A percentile compares a stretch with the other conserved stretches of the same genome.
These are phyloP conservation scores for Theobroma grandiflorum DNA, from an alignment of 441 rosid genomes.

Conservation along the genomic window DNA sequence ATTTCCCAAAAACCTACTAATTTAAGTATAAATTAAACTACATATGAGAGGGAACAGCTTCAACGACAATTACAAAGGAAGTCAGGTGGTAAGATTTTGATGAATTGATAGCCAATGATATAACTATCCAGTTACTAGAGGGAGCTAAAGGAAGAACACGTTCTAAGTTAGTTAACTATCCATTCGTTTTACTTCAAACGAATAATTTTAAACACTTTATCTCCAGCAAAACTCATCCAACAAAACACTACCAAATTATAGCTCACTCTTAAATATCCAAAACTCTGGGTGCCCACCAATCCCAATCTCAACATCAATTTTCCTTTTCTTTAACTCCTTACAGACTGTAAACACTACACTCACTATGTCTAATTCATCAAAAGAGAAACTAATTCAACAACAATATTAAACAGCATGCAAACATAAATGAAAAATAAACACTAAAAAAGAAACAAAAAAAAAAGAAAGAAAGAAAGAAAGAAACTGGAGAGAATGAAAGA, in stretches of 20 bases:
- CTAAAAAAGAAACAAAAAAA: not conserved
- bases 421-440: not conserved
- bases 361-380: not conserved
- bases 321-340: not conserved
- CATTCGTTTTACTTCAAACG: too few species aligned
- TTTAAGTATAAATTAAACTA: constrained; percentile 4
- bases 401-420: not conserved
- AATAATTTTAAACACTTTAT: not conserved
- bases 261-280: not conserved
- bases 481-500: not conserved
- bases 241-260: not conserved
- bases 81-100: not conserved
- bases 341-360: not conserved
- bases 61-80: not conserved
- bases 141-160: too few species aligned
- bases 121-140: too few species aligned
- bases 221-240: not conserved
- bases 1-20: constrained; percentile 40
- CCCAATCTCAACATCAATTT: not conserved
- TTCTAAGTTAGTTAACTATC: too few species aligned
- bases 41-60: not conserved
- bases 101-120: not conserved
- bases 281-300: not conserved
- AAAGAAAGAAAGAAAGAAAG: not conserved
- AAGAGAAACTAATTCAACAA: not conserved